Percentiles rank a stretch among this genome's conserved stretches.
Evolutionary conservation across 371 early-diverging fungal species (phyloP).

Genomic region (Nematocida minor): DNA sequence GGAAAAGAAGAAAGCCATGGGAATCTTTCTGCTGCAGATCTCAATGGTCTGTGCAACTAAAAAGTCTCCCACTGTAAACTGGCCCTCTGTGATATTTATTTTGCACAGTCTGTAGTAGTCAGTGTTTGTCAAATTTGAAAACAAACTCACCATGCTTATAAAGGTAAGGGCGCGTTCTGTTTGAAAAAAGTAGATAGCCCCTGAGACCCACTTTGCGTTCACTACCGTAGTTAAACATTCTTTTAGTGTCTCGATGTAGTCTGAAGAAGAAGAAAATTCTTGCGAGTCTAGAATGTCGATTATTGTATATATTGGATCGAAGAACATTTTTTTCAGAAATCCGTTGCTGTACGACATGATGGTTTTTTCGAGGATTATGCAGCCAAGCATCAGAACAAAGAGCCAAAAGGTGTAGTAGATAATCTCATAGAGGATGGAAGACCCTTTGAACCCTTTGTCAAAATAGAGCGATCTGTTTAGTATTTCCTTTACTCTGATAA

Average conservation of each 20-base stretch:
- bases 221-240: background rate
- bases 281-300: background rate
- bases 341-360: background rate
- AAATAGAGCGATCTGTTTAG: conserved; percentile 25
- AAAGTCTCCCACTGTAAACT: conserved; percentile 25
- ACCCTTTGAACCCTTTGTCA: background rate
- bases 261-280: background rate
- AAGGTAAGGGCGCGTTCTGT: background rate
- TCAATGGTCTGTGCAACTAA: conserved; percentile 1
- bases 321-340: background rate
- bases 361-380: background rate
- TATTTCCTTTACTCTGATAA: background rate
- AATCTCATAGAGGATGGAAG: background rate
- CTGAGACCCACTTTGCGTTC: background rate
- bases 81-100: conserved; percentile 23
- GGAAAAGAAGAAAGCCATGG: background rate
- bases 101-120: conserved; percentile 24
- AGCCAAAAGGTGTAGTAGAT: background rate
- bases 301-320: background rate
- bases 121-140: background rate
- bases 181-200: background rate
- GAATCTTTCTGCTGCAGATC: background rate
- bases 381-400: background rate
- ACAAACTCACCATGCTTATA: background rate
- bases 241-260: background rate